These are phyloP conservation scores for Stellera chamaejasme DNA, from an alignment of 345 rosid genomes.

Conservation along the genomic window DNA sequence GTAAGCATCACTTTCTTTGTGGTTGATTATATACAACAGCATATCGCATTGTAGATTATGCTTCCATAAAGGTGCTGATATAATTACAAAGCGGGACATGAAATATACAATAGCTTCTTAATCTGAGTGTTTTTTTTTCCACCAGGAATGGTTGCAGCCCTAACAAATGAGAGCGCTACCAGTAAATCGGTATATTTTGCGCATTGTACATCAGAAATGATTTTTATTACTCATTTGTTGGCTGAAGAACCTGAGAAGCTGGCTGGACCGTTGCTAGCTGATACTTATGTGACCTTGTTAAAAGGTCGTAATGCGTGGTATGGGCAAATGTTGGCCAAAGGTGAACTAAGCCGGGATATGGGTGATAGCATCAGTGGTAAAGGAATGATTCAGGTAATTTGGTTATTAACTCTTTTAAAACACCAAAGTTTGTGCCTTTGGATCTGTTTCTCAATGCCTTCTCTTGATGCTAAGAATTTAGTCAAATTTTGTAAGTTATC, in stretches of 20 bases:
- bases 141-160: constrained; percentile 76
- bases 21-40: background rate
- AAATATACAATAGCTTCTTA: constrained; percentile 2
- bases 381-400: constrained; percentile 77
- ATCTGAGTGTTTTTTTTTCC: constrained; percentile 4
- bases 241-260: constrained; percentile 81
- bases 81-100: background rate
- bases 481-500: too few relatives aligned
- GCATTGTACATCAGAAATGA: constrained; percentile 86
- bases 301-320: constrained; percentile 91
- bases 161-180: constrained; percentile 79
- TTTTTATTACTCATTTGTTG: constrained; percentile 72
- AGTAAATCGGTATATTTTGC: constrained; percentile 84
- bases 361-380: constrained; percentile 79
- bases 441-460: too few relatives aligned
- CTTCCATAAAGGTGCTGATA: background rate
- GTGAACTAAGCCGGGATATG: constrained; percentile 67
- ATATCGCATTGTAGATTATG: background rate
- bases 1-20: constrained; percentile 23
- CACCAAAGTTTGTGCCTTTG: too few relatives aligned
- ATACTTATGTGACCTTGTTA: constrained; percentile 69
- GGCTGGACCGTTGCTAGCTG: constrained; percentile 81
- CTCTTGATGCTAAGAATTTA: too few relatives aligned
- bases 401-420: too few relatives aligned
- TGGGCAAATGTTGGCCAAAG: constrained; percentile 75